A percentile compares a stretch with the other conserved stretches of the same genome.
Conservation (phyloP, 148 eudicot genomes). For the Gaultheria prostrata region DNA sequence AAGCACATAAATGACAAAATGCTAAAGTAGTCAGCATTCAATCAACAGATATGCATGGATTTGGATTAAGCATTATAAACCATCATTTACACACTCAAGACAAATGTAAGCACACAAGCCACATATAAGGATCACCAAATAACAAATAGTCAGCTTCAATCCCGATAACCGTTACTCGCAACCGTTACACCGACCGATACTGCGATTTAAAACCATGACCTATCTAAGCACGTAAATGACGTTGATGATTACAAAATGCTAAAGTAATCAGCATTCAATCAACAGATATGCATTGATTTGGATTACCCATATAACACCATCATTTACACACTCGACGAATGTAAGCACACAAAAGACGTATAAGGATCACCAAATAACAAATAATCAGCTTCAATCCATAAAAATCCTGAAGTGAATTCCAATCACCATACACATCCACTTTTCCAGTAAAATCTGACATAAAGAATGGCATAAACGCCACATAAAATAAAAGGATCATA, state of each 20-base stretch:
- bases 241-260: not conserved
- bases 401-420: not conserved
- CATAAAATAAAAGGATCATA: not conserved
- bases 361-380: not conserved
- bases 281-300: not conserved
- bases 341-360: not conserved
- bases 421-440: not conserved
- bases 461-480: not conserved
- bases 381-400: not conserved
- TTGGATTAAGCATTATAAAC: not conserved
- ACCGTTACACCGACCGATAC: too few species aligned
- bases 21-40: not conserved
- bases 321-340: not conserved
- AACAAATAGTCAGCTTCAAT: not conserved
- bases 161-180: too few species aligned
- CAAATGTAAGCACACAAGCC: not conserved
- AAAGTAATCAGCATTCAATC: not conserved
- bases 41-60: not conserved
- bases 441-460: not conserved
- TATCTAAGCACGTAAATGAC: not conserved
- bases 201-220: not conserved
- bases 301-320: not conserved
- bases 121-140: not conserved
- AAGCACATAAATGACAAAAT: not conserved
- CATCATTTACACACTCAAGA: not conserved